Evolutionary conservation across 2,329 filamentous ascomycete genomes (phyloP), one percentile per base, ranked within the genome.

Genomic region (Sporothrix globosa): DNA sequence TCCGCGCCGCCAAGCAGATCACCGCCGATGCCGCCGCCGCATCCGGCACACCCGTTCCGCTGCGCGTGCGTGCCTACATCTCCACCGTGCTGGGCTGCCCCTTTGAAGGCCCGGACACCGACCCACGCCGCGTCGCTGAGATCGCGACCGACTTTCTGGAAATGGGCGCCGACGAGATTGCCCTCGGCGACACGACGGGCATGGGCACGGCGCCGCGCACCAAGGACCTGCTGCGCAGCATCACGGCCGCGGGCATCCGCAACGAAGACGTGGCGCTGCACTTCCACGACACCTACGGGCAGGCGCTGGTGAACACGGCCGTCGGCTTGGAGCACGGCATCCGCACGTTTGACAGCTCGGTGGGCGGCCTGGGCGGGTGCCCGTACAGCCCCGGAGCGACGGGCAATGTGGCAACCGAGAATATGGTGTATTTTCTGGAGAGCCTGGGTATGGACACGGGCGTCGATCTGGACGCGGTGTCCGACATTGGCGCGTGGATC

Each of bases 111-210:
- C 84, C 84, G 77, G 86, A 89, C 68, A 88, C 90, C 3, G 82
- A 89, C 74, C 88, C 88, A 44, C 84, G 86, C 76, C 83, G 82
- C 73, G 89, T 91, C 0, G 88, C 88, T 0, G 86, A 90, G 74
- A 87, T 91, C 58, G 90, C 91, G 0, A 86, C 83, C 72, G 88
- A 83, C 76, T 81, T 97, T 65, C 84, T 97, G 1, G 91, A 94
- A 77, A 92, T 95, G 84, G 94, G 94, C 21, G 94, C 92, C 24
- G 92, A 97, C 77, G 93, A 97, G 83, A 93, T 97, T 74, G 92
- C 91, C 1, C 86, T 97, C 0, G 93, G 93, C 7, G 94, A 97
- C 77, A 97, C 94, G 0, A 95, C 93, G 0, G 94, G 94, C 21
- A 93, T 96, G 86, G 94, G 93, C 44, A 96, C 92, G 0, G 90